Evolutionary conservation across 1,139 yeast species (phyloP).

Genomic region (Candida labiduridarum): DNA sequence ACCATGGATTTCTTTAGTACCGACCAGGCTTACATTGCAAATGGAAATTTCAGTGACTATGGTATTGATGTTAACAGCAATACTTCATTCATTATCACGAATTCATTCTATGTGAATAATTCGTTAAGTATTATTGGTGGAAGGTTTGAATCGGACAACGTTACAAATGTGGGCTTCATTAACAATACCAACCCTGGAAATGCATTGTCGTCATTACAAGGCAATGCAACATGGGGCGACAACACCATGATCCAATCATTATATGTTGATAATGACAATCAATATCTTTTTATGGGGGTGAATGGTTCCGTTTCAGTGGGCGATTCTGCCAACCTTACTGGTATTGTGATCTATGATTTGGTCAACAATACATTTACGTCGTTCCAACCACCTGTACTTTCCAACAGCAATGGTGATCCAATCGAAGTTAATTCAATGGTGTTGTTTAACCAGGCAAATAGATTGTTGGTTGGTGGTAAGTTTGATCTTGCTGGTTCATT

Average conservation of each 20-base stretch:
- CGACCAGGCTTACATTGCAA: slow-evolving; percentile 35
- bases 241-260: slow-evolving; percentile 42
- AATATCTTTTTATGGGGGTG: slow-evolving; percentile 52
- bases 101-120: slow-evolving; percentile 48
- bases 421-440: slow-evolving; percentile 56
- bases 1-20: slow-evolving; percentile 34
- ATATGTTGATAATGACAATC: slow-evolving; percentile 39
- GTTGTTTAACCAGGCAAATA: slow-evolving; percentile 49
- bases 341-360: slow-evolving; percentile 57
- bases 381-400: slow-evolving; percentile 52
- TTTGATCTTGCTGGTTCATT: slow-evolving; percentile 63
- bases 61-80: slow-evolving; percentile 23
- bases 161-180: slow-evolving; percentile 46
- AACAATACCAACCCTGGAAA: slow-evolving; percentile 25
- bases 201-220: slow-evolving; percentile 28
- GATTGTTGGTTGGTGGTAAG: slow-evolving; percentile 75
- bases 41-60: slow-evolving; percentile 25
- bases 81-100: slow-evolving; percentile 42
- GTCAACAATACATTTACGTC: slow-evolving; percentile 35
- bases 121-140: slow-evolving; percentile 58
- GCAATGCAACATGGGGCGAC: slow-evolving; percentile 39
- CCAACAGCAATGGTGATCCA: slow-evolving; percentile 23
- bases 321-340: slow-evolving; percentile 33
- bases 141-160: slow-evolving; percentile 25
- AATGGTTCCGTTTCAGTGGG: slow-evolving; percentile 44